Base-by-base conservation (phyloP, 169 alveolate species). In the Plasmodium malariae region DNA sequence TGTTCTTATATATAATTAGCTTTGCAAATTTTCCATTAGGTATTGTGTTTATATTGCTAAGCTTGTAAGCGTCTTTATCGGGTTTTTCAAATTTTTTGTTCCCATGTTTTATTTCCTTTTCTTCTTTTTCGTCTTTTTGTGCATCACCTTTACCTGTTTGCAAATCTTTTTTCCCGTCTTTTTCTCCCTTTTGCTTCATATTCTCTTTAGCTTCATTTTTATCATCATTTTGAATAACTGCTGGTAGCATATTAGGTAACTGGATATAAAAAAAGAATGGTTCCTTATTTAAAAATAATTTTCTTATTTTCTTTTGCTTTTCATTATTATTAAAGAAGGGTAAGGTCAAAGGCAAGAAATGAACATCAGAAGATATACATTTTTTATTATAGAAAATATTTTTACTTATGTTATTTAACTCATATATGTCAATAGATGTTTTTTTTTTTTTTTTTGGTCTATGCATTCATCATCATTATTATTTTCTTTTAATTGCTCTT, bases 21-120 rank as follows among this genome's bases (percentile, higher is more conserved):
- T 85, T 85, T 85, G 76, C 92, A 69, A 85, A 69, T 69, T 85
- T 85, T 28, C 92, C 92, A 69, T 70, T 85, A 12, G 92, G 92
- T 70, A 85, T 21, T 36, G 73, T 69, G 19, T 45, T 69, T 36
- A 85, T 24, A 57, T 69, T 85, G 57, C 92, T 85, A 48, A 85
- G 86, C 55, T 85, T 55, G 36, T 85, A 85, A 21, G 51, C 24
- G 17, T 43, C 45, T 19, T 80, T 80, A 21, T 19, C 65, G 12
- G 51, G 14, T 0, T 32, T 48, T 11, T 34, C 51, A 17, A 65
- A 11, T 0, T 3, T 37, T 40, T 43, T 69, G 48, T 68, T 69
- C 32, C 17, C 71, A 14, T 85, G 54, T 45, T 83, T 83, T 76
- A 43, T 76, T n/a, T n/a, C n/a, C n/a, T n/a, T n/a, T n/a, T n/a